Evolutionary conservation across 2,329 filamentous ascomycete genomes (phyloP).

Genomic region (Venturia oleaginea): DNA sequence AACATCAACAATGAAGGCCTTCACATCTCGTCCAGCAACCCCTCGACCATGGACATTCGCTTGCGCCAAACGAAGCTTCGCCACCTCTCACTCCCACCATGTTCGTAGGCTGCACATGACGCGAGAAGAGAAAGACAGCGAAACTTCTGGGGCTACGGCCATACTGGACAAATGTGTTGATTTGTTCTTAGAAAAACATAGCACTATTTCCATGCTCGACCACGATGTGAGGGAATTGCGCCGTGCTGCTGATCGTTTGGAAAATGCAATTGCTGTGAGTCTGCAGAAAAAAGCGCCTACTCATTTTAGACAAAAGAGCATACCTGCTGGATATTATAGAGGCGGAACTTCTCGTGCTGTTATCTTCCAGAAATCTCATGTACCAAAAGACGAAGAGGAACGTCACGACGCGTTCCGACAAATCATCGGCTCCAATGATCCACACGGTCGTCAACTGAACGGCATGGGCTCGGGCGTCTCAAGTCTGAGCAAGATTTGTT

Average conservation of each 20-base stretch:
- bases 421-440: slow-evolving; percentile 57
- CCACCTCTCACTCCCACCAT: not conserved
- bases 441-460: slow-evolving; percentile 60
- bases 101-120: not conserved
- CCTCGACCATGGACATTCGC: not conserved
- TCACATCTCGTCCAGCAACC: not conserved
- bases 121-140: not conserved
- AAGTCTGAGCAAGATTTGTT: slow-evolving; percentile 61
- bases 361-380: slow-evolving; percentile 46
- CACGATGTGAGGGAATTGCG: not conserved
- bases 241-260: not conserved
- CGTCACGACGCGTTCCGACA: slow-evolving; percentile 49
- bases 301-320: not conserved
- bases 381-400: slow-evolving; percentile 37
- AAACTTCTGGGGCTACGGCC: not conserved
- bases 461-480: slow-evolving; percentile 63
- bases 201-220: not conserved
- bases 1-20: not conserved
- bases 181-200: not conserved
- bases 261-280: not conserved
- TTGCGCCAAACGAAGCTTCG: not conserved
- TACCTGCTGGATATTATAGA: slow-evolving; percentile 51
- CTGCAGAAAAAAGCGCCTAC: too few relatives aligned
- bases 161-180: not conserved
- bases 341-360: slow-evolving; percentile 63